Conservation (phyloP, 2,329 filamentous ascomycete species). For the Pestalotiopsis fici region DNA sequence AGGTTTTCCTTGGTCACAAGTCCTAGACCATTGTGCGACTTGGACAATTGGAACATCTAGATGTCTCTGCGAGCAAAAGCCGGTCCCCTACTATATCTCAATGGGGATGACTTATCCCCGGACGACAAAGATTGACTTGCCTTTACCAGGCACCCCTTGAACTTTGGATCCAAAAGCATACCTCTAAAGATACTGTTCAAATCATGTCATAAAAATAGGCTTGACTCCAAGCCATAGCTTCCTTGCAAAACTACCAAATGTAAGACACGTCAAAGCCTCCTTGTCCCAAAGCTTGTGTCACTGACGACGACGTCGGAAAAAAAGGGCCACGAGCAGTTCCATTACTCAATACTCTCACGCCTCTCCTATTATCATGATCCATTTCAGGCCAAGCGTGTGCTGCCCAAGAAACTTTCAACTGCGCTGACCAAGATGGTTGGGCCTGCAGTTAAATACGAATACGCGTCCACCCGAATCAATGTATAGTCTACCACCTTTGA, state of each 20-base stretch:
- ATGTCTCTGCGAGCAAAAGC: not conserved
- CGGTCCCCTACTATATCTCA: not conserved
- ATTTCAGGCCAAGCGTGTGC: not conserved
- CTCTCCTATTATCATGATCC: not conserved
- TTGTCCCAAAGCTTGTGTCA: not conserved
- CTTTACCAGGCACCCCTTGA: not conserved
- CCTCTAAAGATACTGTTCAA: not conserved
- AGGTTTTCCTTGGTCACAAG: not conserved
- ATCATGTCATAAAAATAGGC: not conserved
- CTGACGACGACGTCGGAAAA: not conserved
- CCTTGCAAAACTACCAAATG: not conserved
- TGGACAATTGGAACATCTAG: not conserved
- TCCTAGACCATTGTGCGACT: not conserved
- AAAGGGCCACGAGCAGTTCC: no score
- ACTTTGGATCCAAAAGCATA: not conserved
- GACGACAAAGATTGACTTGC: no score
- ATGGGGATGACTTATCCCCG: not conserved
- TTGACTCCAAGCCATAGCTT: not conserved
- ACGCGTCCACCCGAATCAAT: not conserved
- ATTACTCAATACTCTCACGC: not conserved
- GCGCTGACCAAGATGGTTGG: not conserved
- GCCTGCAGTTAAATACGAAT: not conserved
- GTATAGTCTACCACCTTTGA: no score
- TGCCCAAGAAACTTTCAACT: not conserved
- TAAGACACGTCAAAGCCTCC: not conserved